Evolutionary conservation across 371 early-diverging fungal species (phyloP).

Genomic region (Basidiobolus meristosporus): DNA sequence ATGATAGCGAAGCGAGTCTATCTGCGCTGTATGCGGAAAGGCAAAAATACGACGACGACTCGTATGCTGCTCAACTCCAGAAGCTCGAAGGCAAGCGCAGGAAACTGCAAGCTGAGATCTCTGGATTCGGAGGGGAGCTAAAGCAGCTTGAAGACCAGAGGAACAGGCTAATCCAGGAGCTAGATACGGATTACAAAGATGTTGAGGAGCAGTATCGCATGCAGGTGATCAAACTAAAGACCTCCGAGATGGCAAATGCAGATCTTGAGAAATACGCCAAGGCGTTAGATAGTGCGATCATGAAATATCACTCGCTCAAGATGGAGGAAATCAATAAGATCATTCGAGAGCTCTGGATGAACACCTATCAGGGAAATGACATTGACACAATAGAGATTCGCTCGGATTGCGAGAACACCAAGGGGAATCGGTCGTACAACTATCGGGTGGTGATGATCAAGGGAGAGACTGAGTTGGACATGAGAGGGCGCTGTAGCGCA

Average conservation of each 20-base stretch:
- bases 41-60: constrained; percentile 6
- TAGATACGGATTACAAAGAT: constrained; percentile 57
- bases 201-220: constrained; percentile 42
- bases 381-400: constrained; percentile 92
- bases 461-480: constrained; percentile 77
- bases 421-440: constrained; percentile 59
- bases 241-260: constrained; percentile 44
- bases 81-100: constrained; percentile 19
- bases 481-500: constrained; percentile 97
- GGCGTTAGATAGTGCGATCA: constrained; percentile 64
- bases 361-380: constrained; percentile 93
- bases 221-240: constrained; percentile 47
- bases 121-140: constrained; percentile 63
- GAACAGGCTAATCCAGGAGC: constrained; percentile 27
- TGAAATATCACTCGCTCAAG: constrained; percentile 87
- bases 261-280: constrained; percentile 80
- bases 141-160: constrained; percentile 65
- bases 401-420: constrained; percentile 48
- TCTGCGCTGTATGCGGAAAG: constrained; percentile 10
- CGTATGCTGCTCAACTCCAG: constrained; percentile 12
- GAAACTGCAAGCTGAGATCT: constrained; percentile 28
- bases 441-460: constrained; percentile 98
- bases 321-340: constrained; percentile 97
- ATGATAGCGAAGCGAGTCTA: constrained; percentile 13
- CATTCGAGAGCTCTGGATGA: constrained; percentile 93